These are phyloP conservation scores for Sclerotinia nivalis DNA, from an alignment of 2,329 filamentous ascomycete genomes.

Conservation along the genomic window DNA sequence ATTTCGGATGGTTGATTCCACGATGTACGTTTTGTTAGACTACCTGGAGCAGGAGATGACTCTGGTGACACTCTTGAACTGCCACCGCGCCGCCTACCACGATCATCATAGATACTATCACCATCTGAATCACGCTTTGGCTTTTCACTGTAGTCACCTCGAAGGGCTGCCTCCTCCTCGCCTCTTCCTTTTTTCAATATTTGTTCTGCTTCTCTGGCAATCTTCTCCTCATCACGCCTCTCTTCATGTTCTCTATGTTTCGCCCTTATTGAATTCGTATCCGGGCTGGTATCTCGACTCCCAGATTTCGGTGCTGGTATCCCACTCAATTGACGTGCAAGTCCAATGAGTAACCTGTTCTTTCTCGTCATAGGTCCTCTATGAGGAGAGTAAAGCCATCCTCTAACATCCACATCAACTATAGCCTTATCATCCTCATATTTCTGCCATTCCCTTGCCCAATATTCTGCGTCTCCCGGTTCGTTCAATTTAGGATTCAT, in stretches of 20 bases:
- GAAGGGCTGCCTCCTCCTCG: constrained; percentile 69
- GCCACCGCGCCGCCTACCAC: constrained; percentile 26
- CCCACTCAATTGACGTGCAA: constrained; percentile 85
- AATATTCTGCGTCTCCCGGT: constrained; percentile 69
- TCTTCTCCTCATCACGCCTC: constrained; percentile 61
- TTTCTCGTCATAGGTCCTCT: constrained; percentile 81
- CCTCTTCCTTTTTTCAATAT: constrained; percentile 72
- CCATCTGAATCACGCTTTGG: constrained; percentile 50
- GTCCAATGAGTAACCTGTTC: constrained; percentile 81
- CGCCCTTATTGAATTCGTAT: constrained; percentile 34
- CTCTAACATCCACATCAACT: constrained; percentile 90
- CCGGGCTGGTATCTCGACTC: constrained; percentile 38
- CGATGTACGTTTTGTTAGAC: constrained; percentile 48
- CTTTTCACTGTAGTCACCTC: constrained; percentile 72
- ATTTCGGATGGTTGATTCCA: constrained; percentile 56
- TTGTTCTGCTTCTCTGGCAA: constrained; percentile 71
- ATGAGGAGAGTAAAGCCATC: constrained; percentile 91
- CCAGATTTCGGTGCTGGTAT: constrained; percentile 56
- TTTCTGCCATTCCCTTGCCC: constrained; percentile 75
- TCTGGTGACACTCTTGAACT: constrained; percentile 34
- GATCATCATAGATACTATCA: constrained; percentile 37
- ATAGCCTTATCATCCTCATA: constrained; percentile 81
- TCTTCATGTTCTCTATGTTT: constrained; percentile 49
- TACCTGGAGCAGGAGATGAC: constrained; percentile 39
- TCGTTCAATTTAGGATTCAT: constrained; percentile 43